Evolutionary conservation across 1,284 basidiomycete species (phyloP).

Genomic region (Porogramme epimiltina): DNA sequence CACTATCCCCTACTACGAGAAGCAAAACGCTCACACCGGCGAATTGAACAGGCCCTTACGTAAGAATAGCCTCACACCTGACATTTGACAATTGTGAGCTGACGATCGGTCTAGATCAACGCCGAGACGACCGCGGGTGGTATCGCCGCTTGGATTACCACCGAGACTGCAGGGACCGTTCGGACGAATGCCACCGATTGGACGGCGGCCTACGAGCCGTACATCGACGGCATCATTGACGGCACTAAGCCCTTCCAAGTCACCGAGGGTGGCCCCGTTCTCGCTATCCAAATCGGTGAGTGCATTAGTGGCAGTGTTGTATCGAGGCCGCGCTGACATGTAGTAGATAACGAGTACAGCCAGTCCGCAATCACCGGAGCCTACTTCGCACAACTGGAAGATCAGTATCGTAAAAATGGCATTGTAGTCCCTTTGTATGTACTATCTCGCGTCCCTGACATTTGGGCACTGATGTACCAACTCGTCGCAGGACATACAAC

Average conservation of each 20-base stretch:
- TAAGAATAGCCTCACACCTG: slow-evolving; percentile 4
- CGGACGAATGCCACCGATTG: slow-evolving; percentile 74
- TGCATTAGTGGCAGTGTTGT: slow-evolving; percentile 19
- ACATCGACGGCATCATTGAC: slow-evolving; percentile 65
- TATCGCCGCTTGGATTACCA: slow-evolving; percentile 77
- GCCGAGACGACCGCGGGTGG: slow-evolving; percentile 83
- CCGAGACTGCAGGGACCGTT: slow-evolving; percentile 62
- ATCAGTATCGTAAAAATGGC: slow-evolving; percentile 51
- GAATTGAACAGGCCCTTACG: slow-evolving; percentile 14
- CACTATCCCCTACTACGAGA: not conserved
- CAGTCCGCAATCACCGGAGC: slow-evolving; percentile 48
- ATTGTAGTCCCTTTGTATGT: slow-evolving; percentile 63
- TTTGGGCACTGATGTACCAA: not conserved
- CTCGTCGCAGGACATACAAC: slow-evolving; percentile 55
- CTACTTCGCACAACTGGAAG: slow-evolving; percentile 68
- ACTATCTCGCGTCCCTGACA: not conserved
- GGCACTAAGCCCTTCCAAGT: slow-evolving; percentile 69
- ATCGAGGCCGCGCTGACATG: not conserved
- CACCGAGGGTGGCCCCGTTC: slow-evolving; percentile 71
- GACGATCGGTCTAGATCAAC: slow-evolving; percentile 57
- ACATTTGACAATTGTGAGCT: no score
- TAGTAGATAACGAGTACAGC: slow-evolving; percentile 74
- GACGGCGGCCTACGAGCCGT: slow-evolving; percentile 68
- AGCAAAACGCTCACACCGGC: not conserved
- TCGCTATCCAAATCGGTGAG: slow-evolving; percentile 42